Evolutionary conservation across 1,284 basidiomycete genomes (phyloP).

Genomic region (Cutaneotrichosporon cutaneum): DNA sequence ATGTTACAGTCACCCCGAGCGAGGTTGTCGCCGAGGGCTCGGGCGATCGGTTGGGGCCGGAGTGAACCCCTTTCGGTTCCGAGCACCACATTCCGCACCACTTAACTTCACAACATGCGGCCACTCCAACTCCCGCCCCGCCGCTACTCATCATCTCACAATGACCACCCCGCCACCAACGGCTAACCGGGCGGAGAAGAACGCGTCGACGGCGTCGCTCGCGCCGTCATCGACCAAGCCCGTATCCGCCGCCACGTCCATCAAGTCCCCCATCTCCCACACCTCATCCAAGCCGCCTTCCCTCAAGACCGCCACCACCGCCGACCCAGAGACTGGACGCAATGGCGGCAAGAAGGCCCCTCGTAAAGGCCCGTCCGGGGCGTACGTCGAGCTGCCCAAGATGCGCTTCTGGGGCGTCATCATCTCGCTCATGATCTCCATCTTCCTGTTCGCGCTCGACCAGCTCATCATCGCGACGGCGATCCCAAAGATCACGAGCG

Average conservation of each 20-base stretch:
- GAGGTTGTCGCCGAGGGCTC: too few species aligned
- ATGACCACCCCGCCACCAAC: background rate
- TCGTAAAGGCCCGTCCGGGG: background rate
- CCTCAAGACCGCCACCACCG: background rate
- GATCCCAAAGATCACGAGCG: constrained; percentile 49
- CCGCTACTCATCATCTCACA: background rate
- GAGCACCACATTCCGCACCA: too few species aligned
- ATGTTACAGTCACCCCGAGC: too few species aligned
- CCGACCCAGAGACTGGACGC: background rate
- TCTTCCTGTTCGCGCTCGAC: constrained; percentile 52
- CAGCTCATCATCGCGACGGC: constrained; percentile 55
- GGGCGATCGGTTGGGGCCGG: too few species aligned
- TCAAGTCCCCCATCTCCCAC: background rate
- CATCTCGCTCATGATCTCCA: constrained; percentile 37
- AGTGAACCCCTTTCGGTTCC: too few species aligned
- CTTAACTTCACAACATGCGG: too few species aligned
- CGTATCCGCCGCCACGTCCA: background rate
- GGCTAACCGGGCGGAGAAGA: background rate
- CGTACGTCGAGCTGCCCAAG: constrained; percentile 8
- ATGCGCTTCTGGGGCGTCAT: constrained; percentile 44
- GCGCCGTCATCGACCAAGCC: background rate
- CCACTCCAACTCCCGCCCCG: background rate
- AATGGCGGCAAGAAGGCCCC: background rate
- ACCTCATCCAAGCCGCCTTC: background rate
- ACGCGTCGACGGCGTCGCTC: background rate